Conservation (phyloP, 1,284 basidiomycete genomes). For the Cerioporus squamosus region DNA sequence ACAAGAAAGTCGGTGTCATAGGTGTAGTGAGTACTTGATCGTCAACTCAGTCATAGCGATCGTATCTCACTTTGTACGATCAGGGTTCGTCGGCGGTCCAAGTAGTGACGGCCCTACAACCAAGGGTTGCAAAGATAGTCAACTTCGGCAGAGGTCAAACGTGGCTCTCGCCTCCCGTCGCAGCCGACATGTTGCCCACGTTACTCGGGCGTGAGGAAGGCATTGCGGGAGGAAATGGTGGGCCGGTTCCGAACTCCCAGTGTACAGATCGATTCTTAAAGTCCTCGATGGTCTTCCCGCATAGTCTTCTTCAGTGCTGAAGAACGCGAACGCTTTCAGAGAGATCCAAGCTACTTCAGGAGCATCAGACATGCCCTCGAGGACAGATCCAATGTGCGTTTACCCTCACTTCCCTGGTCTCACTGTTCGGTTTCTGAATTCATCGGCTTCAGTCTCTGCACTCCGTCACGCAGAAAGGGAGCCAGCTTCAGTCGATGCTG, state of each 20-base stretch:
- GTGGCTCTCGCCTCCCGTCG: constrained; percentile 60
- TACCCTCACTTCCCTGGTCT: background rate
- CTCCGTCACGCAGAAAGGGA: constrained; percentile 47
- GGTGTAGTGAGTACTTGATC: constrained; percentile 64
- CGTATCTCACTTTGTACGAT: background rate
- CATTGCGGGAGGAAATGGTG: no score
- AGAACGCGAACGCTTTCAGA: constrained; percentile 52
- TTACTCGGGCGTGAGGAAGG: constrained; percentile 33
- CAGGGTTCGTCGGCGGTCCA: constrained; percentile 72
- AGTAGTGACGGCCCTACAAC: constrained; percentile 61
- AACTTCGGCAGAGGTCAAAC: constrained; percentile 67
- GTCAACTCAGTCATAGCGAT: no score
- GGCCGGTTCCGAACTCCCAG: constrained; percentile 40
- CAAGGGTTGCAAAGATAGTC: constrained; percentile 51
- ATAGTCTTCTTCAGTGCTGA: constrained; percentile 50
- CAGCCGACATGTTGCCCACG: constrained; percentile 33
- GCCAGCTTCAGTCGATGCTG: constrained; percentile 48
- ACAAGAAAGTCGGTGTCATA: constrained; percentile 65
- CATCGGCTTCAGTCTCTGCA: constrained; percentile 59
- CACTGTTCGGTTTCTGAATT: no score
- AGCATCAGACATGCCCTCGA: constrained; percentile 55
- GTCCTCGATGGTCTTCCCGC: no score
- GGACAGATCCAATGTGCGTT: constrained; percentile 53
- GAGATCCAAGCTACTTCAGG: constrained; percentile 51
- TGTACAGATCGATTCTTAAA: no score